Evolutionary conservation across 495 filamentous ascomycete genomes (phyloP).

Genomic region (Lepidopterella palustris): DNA sequence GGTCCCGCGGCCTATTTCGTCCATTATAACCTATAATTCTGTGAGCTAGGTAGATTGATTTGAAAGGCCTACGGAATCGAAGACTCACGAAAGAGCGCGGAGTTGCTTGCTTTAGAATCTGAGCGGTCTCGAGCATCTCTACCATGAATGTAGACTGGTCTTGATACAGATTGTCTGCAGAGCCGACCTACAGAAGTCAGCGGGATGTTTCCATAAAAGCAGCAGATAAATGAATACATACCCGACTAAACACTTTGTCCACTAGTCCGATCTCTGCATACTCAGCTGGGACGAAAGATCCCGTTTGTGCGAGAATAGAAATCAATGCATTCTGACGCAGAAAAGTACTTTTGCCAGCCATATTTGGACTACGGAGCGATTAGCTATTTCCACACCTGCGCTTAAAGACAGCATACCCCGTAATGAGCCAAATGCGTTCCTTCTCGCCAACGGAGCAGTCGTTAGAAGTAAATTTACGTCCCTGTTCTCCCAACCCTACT

Average conservation of each 20-base stretch:
- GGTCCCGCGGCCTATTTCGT: slow-evolving; percentile 91
- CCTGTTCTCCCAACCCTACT: slow-evolving; percentile 67
- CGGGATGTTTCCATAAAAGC: neutral
- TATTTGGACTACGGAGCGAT: slow-evolving; percentile 75
- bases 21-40: slow-evolving; percentile 70
- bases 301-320: slow-evolving; percentile 84
- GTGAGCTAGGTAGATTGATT: too few species aligned
- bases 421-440: slow-evolving; percentile 76
- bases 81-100: slow-evolving; percentile 55
- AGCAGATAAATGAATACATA: neutral
- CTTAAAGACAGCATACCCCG: too few species aligned
- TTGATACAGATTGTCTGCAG: slow-evolving; percentile 83
- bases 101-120: slow-evolving; percentile 61
- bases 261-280: slow-evolving; percentile 81
- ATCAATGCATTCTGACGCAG: slow-evolving; percentile 92
- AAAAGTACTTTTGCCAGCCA: slow-evolving; percentile 96
- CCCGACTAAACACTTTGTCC: slow-evolving; percentile 82
- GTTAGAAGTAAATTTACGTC: slow-evolving; percentile 76
- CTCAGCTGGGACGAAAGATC: slow-evolving; percentile 83
- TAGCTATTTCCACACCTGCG: too few species aligned
- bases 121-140: slow-evolving; percentile 72
- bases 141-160: slow-evolving; percentile 96
- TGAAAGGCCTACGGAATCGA: neutral
- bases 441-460: slow-evolving; percentile 68
- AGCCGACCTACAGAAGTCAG: slow-evolving; percentile 43